A percentile compares a stretch with the other conserved stretches of the same genome.
These are phyloP conservation scores for Pseudoperonospora humuli DNA, from an alignment of 352 stramenopile genomes.

Conservation along the genomic window DNA sequence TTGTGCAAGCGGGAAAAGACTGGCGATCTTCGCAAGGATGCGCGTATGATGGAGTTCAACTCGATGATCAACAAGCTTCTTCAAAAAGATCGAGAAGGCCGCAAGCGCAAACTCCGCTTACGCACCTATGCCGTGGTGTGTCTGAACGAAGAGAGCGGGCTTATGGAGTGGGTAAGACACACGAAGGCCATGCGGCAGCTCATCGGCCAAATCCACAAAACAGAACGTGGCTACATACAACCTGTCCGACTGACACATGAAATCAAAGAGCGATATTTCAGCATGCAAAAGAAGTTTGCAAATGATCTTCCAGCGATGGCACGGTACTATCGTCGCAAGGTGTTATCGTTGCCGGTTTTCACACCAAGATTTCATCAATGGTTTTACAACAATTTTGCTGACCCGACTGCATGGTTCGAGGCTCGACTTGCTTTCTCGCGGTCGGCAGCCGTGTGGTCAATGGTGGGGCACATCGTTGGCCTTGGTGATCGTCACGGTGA, in stretches of 20 bases:
- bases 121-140: conserved; percentile 98
- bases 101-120: conserved; percentile 90
- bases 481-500: conserved; percentile 95
- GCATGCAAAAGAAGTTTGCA: conserved; percentile 83
- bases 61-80: conserved; percentile 99
- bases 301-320: conserved; percentile 76
- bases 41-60: conserved; percentile 99
- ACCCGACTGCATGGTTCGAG: conserved; percentile 97
- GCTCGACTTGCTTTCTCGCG: conserved; percentile 82
- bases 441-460: conserved; percentile 94
- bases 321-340: conserved; percentile 53
- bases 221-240: conserved; percentile 77
- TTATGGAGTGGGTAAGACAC: conserved; percentile 99
- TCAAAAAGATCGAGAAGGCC: conserved; percentile 79
- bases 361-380: conserved; percentile 97
- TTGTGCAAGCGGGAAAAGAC: conserved; percentile 97
- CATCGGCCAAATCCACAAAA: conserved; percentile 83
- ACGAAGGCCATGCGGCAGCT: conserved; percentile 92
- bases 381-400: conserved; percentile 97
- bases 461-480: conserved; percentile 93
- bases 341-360: conserved; percentile 70
- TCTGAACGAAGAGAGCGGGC: conserved; percentile 98
- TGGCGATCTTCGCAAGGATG: conserved; percentile 99
- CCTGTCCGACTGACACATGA: conserved; percentile 67
- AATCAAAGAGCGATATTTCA: conserved; percentile 82